Base-by-base conservation (phyloP, 495 filamentous ascomycete genomes). In the Aspergillus incahuasiensis region DNA sequence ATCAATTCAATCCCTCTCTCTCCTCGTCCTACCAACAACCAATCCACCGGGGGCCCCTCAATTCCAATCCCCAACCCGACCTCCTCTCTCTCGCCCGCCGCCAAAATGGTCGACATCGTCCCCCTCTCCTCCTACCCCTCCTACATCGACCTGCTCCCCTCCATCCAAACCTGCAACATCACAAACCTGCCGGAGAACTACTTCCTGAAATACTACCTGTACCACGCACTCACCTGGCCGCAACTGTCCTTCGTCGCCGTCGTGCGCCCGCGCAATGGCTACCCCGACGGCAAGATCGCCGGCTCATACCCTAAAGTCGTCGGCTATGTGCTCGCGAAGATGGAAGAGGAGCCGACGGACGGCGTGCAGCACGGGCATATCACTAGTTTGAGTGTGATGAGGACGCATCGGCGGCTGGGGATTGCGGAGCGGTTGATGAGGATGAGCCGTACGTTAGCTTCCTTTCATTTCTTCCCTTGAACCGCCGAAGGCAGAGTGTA, bases 181-280 rank as follows among this genome's bases (percentile, higher is more conserved):
- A 96, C 95, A 67, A 98, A 98, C 77, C 81, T 98, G 25, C 94
- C 94, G 63, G 94, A 98, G 75, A 98, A 98, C 80, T 98, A 98
- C 82, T 97, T 97, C 74, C 85, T 95, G 74, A 98, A 98, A 82
- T 98, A 98, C 81, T 98, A 98, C 81, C 88, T 98, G 64, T 98
- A 98, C 83, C 94, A 98, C 74, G 94, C 94, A 6, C 83, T 97
- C 51, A 94, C 90, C 48, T 98, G 94, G 94, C 94, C 94, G 8
- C 92, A 97, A 69, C 84, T 97, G 48, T 92, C 87, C 63, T 97
- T 90, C 72, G 94, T 98, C 28, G 94, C 94, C 51, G 92, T 98
- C 63, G 92, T 97, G 70, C 84, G 91, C 15, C 88, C 91, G 12
- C 80, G 79, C 84, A 72, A 79, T 76, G 51, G 76, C 39, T 87